phyloP scores from a whole-genome alignment of 331 rosid genomes.

The Arachis monticola region DNA sequence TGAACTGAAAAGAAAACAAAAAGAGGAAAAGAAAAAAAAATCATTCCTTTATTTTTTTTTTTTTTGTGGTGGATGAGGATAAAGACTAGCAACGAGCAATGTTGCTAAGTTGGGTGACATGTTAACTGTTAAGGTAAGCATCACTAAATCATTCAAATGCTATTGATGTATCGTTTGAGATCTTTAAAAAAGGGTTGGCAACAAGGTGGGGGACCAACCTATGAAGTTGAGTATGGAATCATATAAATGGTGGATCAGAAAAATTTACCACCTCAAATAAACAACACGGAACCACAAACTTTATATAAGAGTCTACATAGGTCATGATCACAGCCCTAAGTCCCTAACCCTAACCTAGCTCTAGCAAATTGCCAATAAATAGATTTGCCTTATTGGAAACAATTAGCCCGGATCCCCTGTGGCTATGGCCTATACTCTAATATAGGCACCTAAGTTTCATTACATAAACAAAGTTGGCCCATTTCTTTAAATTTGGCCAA shows the following conservation, averaged over 20 bases:
- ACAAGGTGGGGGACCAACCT: constrained; percentile 24
- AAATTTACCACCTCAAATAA: background rate
- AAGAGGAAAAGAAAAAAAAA: too few species aligned
- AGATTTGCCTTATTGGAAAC: too few species aligned
- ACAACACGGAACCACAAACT: background rate
- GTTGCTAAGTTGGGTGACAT: constrained; percentile 29
- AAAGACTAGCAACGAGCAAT: background rate
- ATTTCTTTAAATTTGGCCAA: constrained; percentile 20
- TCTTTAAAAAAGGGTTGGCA: background rate
- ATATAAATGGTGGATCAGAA: background rate
- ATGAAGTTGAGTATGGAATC: background rate
- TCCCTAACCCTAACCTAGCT: background rate
- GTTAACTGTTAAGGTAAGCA: constrained; percentile 8
- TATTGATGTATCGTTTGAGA: background rate
- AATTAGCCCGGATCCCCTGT: background rate
- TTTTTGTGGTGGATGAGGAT: background rate
- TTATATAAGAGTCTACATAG: constrained; percentile 11
- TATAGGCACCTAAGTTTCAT: constrained; percentile 1
- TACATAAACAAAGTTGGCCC: constrained; percentile 18
- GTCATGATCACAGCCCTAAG: constrained; percentile 43
- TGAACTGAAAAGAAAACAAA: too few species aligned
- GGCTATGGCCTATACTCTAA: background rate
- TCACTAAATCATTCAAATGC: constrained; percentile 8
- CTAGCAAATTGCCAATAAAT: too few species aligned
- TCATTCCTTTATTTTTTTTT: too few species aligned